phyloP scores from a whole-genome alignment of 2,329 filamentous ascomycete species.

The Aspergillus sp. region DNA sequence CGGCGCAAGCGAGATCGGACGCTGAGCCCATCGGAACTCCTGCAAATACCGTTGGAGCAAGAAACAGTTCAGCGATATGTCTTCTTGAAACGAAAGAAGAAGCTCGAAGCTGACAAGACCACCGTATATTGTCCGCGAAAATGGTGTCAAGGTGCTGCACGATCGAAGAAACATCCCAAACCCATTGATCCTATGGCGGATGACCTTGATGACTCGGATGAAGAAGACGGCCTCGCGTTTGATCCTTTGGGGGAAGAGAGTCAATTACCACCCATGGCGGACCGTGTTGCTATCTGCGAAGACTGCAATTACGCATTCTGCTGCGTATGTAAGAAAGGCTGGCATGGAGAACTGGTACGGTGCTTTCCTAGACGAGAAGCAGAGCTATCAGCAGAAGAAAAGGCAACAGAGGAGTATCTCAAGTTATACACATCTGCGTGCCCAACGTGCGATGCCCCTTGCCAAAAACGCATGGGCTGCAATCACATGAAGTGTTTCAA shows the following conservation, averaged over 20 bases:
- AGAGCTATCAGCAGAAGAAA: slow-evolving; percentile 81
- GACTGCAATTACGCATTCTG: slow-evolving; percentile 93
- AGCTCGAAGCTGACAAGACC: slow-evolving; percentile 86
- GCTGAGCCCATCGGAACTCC: slow-evolving; percentile 80
- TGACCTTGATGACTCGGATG: slow-evolving; percentile 54
- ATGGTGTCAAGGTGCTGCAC: slow-evolving; percentile 90
- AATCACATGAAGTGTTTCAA: slow-evolving; percentile 96
- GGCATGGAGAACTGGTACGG: slow-evolving; percentile 89
- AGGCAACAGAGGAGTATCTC: slow-evolving; percentile 84
- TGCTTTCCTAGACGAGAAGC: slow-evolving; percentile 65
- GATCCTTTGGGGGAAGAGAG: slow-evolving; percentile 52
- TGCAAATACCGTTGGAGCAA: slow-evolving; percentile 73
- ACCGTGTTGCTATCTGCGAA: slow-evolving; percentile 81
- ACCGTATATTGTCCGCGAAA: slow-evolving; percentile 90
- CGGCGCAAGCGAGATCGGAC: slow-evolving; percentile 65
- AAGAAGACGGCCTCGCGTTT: slow-evolving; percentile 51
- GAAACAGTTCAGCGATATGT: slow-evolving; percentile 84
- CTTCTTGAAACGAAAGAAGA: slow-evolving; percentile 86
- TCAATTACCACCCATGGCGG: slow-evolving; percentile 55
- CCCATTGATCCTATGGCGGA: slow-evolving; percentile 67
- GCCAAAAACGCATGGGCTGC: slow-evolving; percentile 90
- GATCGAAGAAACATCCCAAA: slow-evolving; percentile 73
- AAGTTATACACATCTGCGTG: slow-evolving; percentile 81
- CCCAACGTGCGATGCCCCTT: slow-evolving; percentile 81
- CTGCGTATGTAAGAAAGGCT: slow-evolving; percentile 72